phyloP scores from a whole-genome alignment of 768 basidiomycete species.

The Wakefieldia striispora region DNA sequence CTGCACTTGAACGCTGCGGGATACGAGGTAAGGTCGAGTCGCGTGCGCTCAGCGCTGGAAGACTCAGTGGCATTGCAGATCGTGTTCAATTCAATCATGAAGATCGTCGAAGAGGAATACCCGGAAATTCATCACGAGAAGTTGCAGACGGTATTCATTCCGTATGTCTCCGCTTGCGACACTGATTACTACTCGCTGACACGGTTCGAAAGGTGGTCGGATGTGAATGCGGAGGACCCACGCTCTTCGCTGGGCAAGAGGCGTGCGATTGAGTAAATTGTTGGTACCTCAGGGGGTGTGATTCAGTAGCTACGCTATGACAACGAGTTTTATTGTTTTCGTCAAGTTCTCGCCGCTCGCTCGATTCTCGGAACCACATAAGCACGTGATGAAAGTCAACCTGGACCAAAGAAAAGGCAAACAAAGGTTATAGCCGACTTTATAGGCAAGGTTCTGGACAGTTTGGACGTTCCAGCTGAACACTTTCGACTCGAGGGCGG shows the following conservation, averaged over 20 bases:
- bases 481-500: constrained; percentile 9
- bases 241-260: constrained; percentile 22
- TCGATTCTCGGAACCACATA: neutral
- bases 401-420: constrained; percentile 48
- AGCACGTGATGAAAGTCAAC: constrained; percentile 48
- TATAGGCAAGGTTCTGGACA: no score
- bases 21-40: constrained; percentile 54
- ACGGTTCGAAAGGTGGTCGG: constrained; percentile 20
- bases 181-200: neutral
- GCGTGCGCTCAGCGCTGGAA: no score
- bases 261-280: constrained; percentile 8
- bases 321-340: constrained; percentile 14
- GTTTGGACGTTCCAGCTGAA: no score
- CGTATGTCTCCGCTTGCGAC: constrained; percentile 42
- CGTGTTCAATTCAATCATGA: constrained; percentile 60
- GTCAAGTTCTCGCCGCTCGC: no score
- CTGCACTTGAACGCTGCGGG: constrained; percentile 77
- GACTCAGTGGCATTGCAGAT: constrained; percentile 42
- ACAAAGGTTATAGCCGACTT: constrained; percentile 13
- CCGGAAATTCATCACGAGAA: constrained; percentile 71
- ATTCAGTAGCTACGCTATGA: constrained; percentile 5
- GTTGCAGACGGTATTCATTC: constrained; percentile 54
- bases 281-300: neutral
- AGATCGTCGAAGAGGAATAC: constrained; percentile 53
- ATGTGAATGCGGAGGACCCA: constrained; percentile 23